A percentile compares a stretch with the other conserved stretches of the same genome.
These are phyloP conservation scores for Boletus vermiculosoides DNA, from an alignment of 768 basidiomycete species.

Conservation along the genomic window DNA sequence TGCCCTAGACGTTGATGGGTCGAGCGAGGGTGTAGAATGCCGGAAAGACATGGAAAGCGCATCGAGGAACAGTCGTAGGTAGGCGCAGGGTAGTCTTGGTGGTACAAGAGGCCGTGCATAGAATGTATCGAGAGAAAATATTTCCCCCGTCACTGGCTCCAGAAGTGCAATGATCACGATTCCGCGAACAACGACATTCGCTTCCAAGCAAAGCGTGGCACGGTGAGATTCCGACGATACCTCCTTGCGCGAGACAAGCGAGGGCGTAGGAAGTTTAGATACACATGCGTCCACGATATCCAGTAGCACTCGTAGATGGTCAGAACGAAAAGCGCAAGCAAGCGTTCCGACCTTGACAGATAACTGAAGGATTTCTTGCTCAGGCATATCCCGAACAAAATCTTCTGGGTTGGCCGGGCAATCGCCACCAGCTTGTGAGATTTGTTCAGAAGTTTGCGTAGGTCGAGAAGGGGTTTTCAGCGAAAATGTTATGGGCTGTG, in stretches of 20 bases:
- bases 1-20: neutral
- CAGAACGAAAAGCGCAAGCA: slow-evolving; percentile 54
- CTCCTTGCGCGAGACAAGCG: slow-evolving; percentile 12
- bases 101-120: slow-evolving; percentile 62
- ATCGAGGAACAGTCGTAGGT: slow-evolving; percentile 55
- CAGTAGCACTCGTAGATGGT: slow-evolving; percentile 53
- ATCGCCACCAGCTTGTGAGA: neutral
- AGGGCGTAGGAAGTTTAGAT: slow-evolving; percentile 21
- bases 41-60: slow-evolving; percentile 20
- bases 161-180: slow-evolving; percentile 50
- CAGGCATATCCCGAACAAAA: neutral
- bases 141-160: slow-evolving; percentile 10
- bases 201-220: slow-evolving; percentile 34
- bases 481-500: slow-evolving; percentile 57
- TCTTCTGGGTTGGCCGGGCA: slow-evolving; percentile 7
- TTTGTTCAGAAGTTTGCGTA: slow-evolving; percentile 12
- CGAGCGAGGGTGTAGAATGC: slow-evolving; percentile 6
- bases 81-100: slow-evolving; percentile 48
- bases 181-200: slow-evolving; percentile 39
- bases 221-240: slow-evolving; percentile 16
- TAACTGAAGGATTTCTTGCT: slow-evolving; percentile 38
- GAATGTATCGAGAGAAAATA: slow-evolving; percentile 36
- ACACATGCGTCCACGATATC: slow-evolving; percentile 39
- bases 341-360: slow-evolving; percentile 48
- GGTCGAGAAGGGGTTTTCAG: slow-evolving; percentile 46